Conservation (phyloP, 2,329 filamentous ascomycete species). For the Pseudogymnoascus sp. region DNA sequence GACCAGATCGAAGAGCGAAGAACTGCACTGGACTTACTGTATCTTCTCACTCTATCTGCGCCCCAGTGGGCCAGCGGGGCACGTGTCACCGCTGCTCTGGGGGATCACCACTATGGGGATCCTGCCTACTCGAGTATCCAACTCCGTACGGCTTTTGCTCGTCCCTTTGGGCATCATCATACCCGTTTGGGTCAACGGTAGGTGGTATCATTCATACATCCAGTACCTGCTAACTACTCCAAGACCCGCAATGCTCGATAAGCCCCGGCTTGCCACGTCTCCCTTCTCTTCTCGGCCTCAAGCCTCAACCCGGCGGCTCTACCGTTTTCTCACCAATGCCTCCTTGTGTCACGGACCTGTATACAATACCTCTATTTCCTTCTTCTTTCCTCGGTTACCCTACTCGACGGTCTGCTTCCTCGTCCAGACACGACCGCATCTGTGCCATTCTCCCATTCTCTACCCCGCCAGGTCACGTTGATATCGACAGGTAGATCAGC, state of each 20-base stretch:
- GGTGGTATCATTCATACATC: not conserved
- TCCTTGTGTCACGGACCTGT: not conserved
- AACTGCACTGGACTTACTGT: not conserved
- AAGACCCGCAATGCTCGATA: not conserved
- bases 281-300: not conserved
- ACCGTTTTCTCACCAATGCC: not conserved
- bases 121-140: not conserved
- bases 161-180: slow-evolving; percentile 1
- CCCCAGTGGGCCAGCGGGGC: not conserved
- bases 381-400: not conserved
- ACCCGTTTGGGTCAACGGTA: not conserved
- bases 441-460: not conserved
- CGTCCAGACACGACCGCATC: not conserved
- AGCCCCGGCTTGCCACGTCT: slow-evolving; percentile 2
- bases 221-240: not conserved
- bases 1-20: not conserved
- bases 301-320: slow-evolving; percentile 2
- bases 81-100: slow-evolving; percentile 3
- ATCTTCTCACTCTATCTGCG: not conserved
- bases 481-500: not conserved
- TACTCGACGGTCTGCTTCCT: not conserved
- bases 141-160: not conserved
- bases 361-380: not conserved
- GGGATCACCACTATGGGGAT: not conserved
- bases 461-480: not conserved